phyloP scores from a whole-genome alignment of 441 rosid species.

The Pelargonium exstipulatum region DNA sequence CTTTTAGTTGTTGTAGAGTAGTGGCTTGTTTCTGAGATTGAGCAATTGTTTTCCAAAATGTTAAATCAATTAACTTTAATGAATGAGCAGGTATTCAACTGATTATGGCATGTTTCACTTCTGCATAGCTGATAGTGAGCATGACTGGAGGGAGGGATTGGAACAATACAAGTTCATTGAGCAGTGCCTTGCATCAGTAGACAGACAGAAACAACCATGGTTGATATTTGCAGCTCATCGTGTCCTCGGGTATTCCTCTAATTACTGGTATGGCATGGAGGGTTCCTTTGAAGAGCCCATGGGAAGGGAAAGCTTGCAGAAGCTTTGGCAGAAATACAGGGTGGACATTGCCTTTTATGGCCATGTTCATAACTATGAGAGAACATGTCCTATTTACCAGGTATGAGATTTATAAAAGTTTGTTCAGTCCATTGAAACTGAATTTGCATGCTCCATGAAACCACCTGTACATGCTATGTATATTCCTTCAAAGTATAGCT shows the following conservation, averaged over 20 bases:
- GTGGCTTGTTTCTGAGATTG: neutral
- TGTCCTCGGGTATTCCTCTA: constrained; percentile 76
- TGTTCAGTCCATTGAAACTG: neutral
- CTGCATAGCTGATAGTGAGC: constrained; percentile 88
- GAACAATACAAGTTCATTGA: constrained; percentile 78
- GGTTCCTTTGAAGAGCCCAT: constrained; percentile 85
- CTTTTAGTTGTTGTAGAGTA: no score
- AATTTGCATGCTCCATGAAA: neutral
- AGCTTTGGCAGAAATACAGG: constrained; percentile 89
- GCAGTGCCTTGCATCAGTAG: constrained; percentile 70
- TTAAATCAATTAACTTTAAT: neutral
- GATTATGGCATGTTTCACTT: constrained; percentile 88
- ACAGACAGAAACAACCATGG: constrained; percentile 88
- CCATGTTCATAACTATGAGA: constrained; percentile 89
- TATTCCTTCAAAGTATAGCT: neutral
- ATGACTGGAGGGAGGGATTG: constrained; percentile 90
- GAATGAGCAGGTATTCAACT: constrained; percentile 59
- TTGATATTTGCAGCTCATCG: constrained; percentile 82
- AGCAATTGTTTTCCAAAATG: neutral
- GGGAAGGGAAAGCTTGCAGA: constrained; percentile 91
- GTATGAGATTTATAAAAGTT: constrained; percentile 22
- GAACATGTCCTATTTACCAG: constrained; percentile 64
- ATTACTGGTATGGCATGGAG: constrained; percentile 48
- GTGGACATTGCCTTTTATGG: constrained; percentile 93
- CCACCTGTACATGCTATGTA: neutral